phyloP scores from a whole-genome alignment of 2,329 filamentous ascomycete species.

The Dactylonectria macrodidyma region DNA sequence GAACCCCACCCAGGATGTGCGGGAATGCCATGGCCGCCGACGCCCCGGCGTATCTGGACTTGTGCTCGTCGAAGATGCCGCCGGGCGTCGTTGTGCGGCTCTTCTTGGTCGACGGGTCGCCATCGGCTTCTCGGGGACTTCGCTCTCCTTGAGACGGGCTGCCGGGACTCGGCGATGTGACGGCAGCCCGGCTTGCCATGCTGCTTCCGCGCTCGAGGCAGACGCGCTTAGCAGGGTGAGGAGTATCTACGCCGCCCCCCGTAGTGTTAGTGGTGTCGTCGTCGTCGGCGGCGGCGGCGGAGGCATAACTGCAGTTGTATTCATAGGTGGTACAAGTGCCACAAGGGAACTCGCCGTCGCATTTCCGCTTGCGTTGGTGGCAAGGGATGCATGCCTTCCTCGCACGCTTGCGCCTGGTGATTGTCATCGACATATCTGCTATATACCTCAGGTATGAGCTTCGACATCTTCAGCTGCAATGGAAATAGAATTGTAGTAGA shows the following conservation, averaged over 20 bases:
- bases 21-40: slow-evolving; percentile 43
- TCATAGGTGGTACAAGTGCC: slow-evolving; percentile 42
- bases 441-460: no score
- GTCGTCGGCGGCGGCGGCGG: slow-evolving; percentile 11
- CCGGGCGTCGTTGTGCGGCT: slow-evolving; percentile 21
- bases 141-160: slow-evolving; percentile 18
- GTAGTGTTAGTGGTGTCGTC: slow-evolving; percentile 19
- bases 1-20: slow-evolving; percentile 33
- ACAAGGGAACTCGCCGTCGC: slow-evolving; percentile 41
- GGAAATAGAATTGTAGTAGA: no score
- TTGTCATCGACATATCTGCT: slow-evolving; percentile 29
- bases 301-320: slow-evolving; percentile 43
- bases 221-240: slow-evolving; percentile 25
- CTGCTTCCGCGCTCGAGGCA: slow-evolving; percentile 21
- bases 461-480: no score
- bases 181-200: slow-evolving; percentile 14
- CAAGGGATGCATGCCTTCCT: slow-evolving; percentile 44
- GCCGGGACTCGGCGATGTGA: slow-evolving; percentile 20
- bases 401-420: slow-evolving; percentile 37
- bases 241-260: slow-evolving; percentile 12
- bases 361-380: slow-evolving; percentile 45
- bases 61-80: slow-evolving; percentile 40
- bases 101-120: slow-evolving; percentile 24
- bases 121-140: slow-evolving; percentile 24
- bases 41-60: slow-evolving; percentile 36